Evolutionary conservation across 23 red algal species (phyloP), one percentile per base, ranked within the genome.

Genomic region (Cyanidiococcus yangmingshanensis): DNA sequence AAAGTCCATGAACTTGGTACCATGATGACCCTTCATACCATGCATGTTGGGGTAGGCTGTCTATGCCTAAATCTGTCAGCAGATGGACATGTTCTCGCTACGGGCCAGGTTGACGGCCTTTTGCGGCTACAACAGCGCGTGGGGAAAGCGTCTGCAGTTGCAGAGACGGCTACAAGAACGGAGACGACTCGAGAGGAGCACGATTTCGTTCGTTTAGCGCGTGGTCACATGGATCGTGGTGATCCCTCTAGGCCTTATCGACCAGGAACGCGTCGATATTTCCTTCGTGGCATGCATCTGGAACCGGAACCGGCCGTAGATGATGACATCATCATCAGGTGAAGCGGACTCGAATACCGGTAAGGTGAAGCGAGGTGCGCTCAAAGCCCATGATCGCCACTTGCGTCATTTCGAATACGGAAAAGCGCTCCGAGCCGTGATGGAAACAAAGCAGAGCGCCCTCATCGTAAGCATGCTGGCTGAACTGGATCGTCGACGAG

Each of bases 401-500:
- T 37, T 95, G 58, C 79, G 79, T 75, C 40, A 75, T 7, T 95
- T 95, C 80, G 40, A 29, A 7, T 85, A 86, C 37, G 39, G 78
- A 1, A 37, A 83, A 59, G 86, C 91, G 39, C 40, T 95, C n/a
- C 79, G 87, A 38, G 76, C 45, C 0, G 83, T 51, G 39, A 75
- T 87, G 17, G 86, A 85, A n/a, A 86, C 85, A 17, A 37, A 37
- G 2, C 68, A 82, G n/a, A 75, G 83, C 38, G 76, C 75, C 16
- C 34, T 95, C 24, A 77, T 77, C 17, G 83, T 89, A n/a, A 74
- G 74, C 32, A 83, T 96, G 30, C 74, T 98, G 2, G 88, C 89
- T 57, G 88, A 98, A 58, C 79, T 98, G 12, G 83, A 83, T 24
- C 76, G 74, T 1, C 79, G 89, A 18, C 80, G 77, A 38, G 75